Evolutionary conservation across 495 filamentous ascomycete genomes (phyloP), one percentile per base, ranked within the genome.

Genomic region (Penicillium paradoxum): DNA sequence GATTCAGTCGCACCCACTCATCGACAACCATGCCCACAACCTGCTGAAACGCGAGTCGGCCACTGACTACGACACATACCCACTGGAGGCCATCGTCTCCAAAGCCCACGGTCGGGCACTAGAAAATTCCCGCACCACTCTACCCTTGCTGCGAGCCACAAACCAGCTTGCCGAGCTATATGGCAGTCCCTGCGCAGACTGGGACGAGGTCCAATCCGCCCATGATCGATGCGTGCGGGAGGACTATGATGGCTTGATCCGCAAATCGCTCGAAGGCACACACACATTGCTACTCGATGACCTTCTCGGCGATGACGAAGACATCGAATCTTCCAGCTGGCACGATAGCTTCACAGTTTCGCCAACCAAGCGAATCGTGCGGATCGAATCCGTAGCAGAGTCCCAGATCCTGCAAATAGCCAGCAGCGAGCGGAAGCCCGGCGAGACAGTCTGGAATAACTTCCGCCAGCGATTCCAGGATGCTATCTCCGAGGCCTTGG

Each of bases 11-110:
- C 88, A 83, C 32, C 89, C 91, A 0, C 79, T 92, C 56, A 91
- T 96, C 62, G 91, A 96, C 64, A 84, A 92, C 63, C 91, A 96
- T 71, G 89, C 87, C 33, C 90, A 96, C 63, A 90, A 90, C 57
- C 72, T 91, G 0, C 73, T 95, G 21, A 67, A 78, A 10, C 49
- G 44, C 4, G 54, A 65, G 0, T 57, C 64, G 2, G 68, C 69
- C 11, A 36, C 54, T 21, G 59, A 75, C 29, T 68, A 71, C 34
- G 52, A 67, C 22, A 65, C 53, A 40, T 70, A 78, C 38, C 73
- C 78, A 19, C 65, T 76, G 8, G 68, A 78, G 34, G 78, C 86
- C 34, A 84, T 93, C 63, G 83, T 83, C 8, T 86, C 83, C 30
- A 90, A 95, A 71, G 90, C 89, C 2, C 70, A 78, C 52, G 89